phyloP scores from a whole-genome alignment of 768 basidiomycete species.

The Neoboletus subvelutipes region DNA sequence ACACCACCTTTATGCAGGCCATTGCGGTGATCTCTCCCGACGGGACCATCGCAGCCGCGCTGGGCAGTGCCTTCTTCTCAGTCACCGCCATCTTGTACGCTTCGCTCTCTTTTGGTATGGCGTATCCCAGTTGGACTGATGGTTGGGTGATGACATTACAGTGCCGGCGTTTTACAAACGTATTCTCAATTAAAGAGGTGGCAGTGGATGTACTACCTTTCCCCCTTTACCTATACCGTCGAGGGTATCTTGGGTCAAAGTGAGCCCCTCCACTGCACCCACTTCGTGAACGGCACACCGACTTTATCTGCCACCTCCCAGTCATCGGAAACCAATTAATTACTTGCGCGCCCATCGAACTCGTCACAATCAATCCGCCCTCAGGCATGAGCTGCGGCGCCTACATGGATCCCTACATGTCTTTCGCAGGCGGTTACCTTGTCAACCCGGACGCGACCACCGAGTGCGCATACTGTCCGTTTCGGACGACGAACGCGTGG shows the following conservation, averaged over 20 bases:
- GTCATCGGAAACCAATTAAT: slow-evolving; percentile 44
- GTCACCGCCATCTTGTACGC: slow-evolving; percentile 46
- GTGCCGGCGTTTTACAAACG: slow-evolving; percentile 16
- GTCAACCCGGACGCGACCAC: slow-evolving; percentile 50
- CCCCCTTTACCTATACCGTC: slow-evolving; percentile 49
- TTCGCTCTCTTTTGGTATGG: background rate
- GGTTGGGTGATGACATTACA: slow-evolving; percentile 10
- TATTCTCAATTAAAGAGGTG: slow-evolving; percentile 35
- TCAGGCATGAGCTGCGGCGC: slow-evolving; percentile 49
- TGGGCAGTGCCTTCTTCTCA: slow-evolving; percentile 39
- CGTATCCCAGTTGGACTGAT: background rate
- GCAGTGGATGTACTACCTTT: slow-evolving; percentile 39
- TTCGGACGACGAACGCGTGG: slow-evolving; percentile 44
- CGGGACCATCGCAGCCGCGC: slow-evolving; percentile 39
- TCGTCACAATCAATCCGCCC: slow-evolving; percentile 52
- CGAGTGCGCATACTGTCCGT: slow-evolving; percentile 58
- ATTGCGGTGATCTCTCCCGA: slow-evolving; percentile 43
- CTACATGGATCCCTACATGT: slow-evolving; percentile 53
- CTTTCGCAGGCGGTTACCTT: slow-evolving; percentile 53
- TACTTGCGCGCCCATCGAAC: slow-evolving; percentile 52
- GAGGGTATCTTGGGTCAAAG: slow-evolving; percentile 31
- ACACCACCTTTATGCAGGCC: slow-evolving; percentile 42
- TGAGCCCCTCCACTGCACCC: background rate
- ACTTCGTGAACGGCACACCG: background rate
- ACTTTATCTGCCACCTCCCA: slow-evolving; percentile 6